phyloP scores from a whole-genome alignment of 163 green algal species.

The Chlorella variabilis region DNA sequence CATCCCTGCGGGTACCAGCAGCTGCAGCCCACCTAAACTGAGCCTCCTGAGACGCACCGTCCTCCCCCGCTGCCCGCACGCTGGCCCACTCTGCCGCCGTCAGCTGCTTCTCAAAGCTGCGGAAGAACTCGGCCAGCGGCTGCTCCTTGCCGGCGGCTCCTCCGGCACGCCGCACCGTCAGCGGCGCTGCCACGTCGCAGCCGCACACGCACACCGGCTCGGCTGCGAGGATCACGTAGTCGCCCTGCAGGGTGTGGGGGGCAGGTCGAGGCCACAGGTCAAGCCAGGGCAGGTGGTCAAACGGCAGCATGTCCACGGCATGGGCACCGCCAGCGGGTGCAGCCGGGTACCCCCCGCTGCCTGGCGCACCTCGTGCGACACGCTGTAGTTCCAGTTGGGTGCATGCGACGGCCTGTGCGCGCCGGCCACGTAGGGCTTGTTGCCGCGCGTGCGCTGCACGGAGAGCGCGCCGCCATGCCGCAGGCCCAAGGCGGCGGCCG shows the following conservation, averaged over 20 bases:
- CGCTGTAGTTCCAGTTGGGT: conserved; percentile 95
- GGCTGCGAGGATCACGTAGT: conserved; percentile 83
- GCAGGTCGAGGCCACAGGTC: no score
- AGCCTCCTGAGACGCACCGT: conserved; percentile 12
- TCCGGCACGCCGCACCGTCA: conserved; percentile 53
- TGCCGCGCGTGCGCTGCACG: conserved; percentile 61
- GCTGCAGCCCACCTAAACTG: conserved; percentile 24
- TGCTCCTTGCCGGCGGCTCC: not conserved
- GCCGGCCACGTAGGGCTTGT: conserved; percentile 64
- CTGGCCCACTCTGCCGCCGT: conserved; percentile 51
- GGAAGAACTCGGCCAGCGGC: conserved; percentile 24
- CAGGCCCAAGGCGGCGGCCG: conserved; percentile 30
- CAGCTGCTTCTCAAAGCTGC: conserved; percentile 59
- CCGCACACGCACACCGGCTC: conserved; percentile 80
- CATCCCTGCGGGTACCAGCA: no score
- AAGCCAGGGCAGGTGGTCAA: not conserved
- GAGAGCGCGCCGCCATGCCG: conserved; percentile 36
- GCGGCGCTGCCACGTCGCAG: conserved; percentile 85
- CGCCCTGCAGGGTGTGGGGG: conserved; percentile 52
- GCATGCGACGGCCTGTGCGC: conserved; percentile 23
- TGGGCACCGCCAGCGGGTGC: no score
- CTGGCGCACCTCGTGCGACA: conserved; percentile 84
- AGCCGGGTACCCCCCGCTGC: no score
- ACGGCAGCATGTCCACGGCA: no score
- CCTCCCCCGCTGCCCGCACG: not conserved